A percentile compares a stretch with the other conserved stretches of the same genome.
These are phyloP conservation scores for Sisymbrium irio DNA, from an alignment of 345 rosid genomes.

Conservation along the genomic window DNA sequence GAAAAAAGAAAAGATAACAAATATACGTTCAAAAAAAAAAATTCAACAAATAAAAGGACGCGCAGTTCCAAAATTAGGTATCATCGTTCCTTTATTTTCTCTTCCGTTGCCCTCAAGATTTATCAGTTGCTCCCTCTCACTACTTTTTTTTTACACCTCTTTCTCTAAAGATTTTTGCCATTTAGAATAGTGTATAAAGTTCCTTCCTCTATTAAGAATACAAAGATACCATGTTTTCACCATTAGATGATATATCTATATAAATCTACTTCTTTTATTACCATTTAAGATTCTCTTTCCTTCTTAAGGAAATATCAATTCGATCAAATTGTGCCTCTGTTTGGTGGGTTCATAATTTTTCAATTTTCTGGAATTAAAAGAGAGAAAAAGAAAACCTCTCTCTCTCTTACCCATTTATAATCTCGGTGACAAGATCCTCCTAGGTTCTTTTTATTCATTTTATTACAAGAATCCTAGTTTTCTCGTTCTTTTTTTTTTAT, in stretches of 20 bases:
- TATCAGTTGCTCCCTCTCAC: background rate
- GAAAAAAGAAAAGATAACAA: background rate
- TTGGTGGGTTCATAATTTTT: slow-evolving; percentile 3
- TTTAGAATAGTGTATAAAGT: background rate
- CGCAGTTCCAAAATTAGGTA: slow-evolving; percentile 29
- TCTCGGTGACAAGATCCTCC: slow-evolving; percentile 13
- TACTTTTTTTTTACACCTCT: background rate
- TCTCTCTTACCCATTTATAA: slow-evolving; percentile 7
- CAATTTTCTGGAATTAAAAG: slow-evolving; percentile 7
- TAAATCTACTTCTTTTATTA: background rate
- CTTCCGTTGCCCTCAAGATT: background rate
- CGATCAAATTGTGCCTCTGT: background rate
- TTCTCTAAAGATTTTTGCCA: background rate
- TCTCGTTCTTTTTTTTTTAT: background rate
- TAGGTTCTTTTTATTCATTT: background rate
- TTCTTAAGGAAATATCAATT: background rate
- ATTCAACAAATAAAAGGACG: background rate
- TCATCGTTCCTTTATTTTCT: slow-evolving; percentile 19
- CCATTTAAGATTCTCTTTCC: background rate
- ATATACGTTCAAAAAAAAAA: background rate
- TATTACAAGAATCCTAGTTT: background rate
- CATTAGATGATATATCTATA: slow-evolving; percentile 7
- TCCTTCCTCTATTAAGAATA: background rate
- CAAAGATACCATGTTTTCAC: background rate
- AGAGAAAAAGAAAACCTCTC: background rate